Conservation (phyloP, 306 rosid genomes). For the Hippophae gyantsensis region DNA sequence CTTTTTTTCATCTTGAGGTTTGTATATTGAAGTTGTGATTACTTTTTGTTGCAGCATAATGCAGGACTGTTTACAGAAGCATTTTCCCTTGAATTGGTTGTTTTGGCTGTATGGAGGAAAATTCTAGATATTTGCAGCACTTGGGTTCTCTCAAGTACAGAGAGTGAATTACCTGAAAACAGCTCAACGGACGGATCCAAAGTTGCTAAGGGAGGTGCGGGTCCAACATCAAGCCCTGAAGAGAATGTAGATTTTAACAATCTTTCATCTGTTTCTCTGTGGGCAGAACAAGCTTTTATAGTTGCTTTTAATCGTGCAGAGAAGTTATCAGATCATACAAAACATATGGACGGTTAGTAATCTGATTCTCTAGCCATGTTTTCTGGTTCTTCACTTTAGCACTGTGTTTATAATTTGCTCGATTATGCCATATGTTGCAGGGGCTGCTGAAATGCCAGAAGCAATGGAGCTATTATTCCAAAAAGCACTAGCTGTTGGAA, state of each 20-base stretch:
- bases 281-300: slow-evolving; percentile 63
- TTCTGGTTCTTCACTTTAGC: neutral
- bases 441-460: slow-evolving; percentile 64
- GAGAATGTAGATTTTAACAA: slow-evolving; percentile 41
- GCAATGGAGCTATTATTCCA: slow-evolving; percentile 65
- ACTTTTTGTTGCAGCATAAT: slow-evolving; percentile 45
- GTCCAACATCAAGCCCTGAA: slow-evolving; percentile 24
- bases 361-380: neutral
- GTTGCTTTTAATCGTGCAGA: slow-evolving; percentile 65
- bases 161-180: slow-evolving; percentile 27
- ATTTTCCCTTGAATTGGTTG: slow-evolving; percentile 69
- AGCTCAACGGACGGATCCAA: slow-evolving; percentile 30
- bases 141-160: slow-evolving; percentile 36
- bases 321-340: slow-evolving; percentile 44
- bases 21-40: slow-evolving; percentile 13
- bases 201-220: slow-evolving; percentile 15
- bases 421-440: slow-evolving; percentile 17
- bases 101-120: slow-evolving; percentile 86
- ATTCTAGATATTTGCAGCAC: slow-evolving; percentile 47
- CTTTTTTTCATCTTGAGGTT: neutral
- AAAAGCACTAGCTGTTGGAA: slow-evolving; percentile 45
- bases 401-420: slow-evolving; percentile 1
- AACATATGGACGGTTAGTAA: slow-evolving; percentile 57
- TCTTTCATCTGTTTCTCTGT: slow-evolving; percentile 47
- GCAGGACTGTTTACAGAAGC: slow-evolving; percentile 52